Base-by-base conservation (phyloP, 768 basidiomycete genomes). In the Nevesoporus exiguus region DNA sequence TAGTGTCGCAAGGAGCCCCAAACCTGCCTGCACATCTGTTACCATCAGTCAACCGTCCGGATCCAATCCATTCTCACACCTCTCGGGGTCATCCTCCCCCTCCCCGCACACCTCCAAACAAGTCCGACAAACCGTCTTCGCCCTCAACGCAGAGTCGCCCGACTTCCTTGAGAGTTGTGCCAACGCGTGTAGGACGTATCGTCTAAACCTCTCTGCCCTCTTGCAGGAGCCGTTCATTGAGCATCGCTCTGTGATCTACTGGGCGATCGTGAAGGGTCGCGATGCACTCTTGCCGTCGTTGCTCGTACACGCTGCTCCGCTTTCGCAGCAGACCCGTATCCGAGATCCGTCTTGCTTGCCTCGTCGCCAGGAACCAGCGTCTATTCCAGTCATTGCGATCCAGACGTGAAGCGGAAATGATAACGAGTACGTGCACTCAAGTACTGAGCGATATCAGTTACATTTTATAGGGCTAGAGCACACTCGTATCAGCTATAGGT, bases 311-410 rank as follows among this genome's bases (percentile, higher is more conserved):
- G 80, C 86, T 0, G 72, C 76, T 0, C 78, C 79, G 9, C 64
- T 80, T 3, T 65, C 67, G 7, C 55, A 59, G 11, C 33, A 57
- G n/a, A 83, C 82, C 0, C 66, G n/a, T 82, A 7, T 76, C 77
- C 3, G 89, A 91, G 30, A 73, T 88, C 22, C 80, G 85, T 2
- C 75, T 80, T 7, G 88, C 85, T 0, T 91, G 88, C 60, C 70
- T 89, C 22, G 51, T 54, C 6, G 57, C 52, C 7, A 56, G 59
- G 9, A 63, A 69, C 41, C 68, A 69, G 33, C 2, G 6, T 2
- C 52, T 71, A 19, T 71, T 69, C 45, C 68, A 67, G 33, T 58
- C 60, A 7, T 36, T 69, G 30, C 47, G 66, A 15, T 59, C 46
- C 30, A 63, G 31, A 22, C 52, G 61, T 2, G 55, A 48, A n/a